Conservation (phyloP, 768 basidiomycete species). For the Collybiopsis luxurians region DNA sequence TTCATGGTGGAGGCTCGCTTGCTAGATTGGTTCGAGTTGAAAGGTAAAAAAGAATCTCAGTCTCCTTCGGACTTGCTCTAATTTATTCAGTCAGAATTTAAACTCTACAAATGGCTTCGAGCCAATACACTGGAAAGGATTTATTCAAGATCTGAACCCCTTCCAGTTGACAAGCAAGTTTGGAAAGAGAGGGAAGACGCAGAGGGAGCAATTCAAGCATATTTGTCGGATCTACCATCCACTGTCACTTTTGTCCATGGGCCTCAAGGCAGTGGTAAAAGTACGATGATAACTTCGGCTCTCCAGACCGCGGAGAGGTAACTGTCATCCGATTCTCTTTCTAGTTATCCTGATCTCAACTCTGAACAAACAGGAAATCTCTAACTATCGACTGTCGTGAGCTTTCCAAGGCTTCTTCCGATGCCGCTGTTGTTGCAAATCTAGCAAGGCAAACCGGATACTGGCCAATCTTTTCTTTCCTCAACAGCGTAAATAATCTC, state of each 20-base stretch:
- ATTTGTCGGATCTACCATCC: constrained; percentile 80
- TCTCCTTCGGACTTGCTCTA: not conserved
- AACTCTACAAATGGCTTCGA: constrained; percentile 74
- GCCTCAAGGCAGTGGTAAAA: constrained; percentile 82
- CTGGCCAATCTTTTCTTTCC: constrained; percentile 82
- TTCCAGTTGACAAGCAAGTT: constrained; percentile 34
- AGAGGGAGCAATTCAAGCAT: constrained; percentile 59
- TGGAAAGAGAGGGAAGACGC: constrained; percentile 90
- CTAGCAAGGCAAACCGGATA: constrained; percentile 86
- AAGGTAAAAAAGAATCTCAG: constrained; percentile 37
- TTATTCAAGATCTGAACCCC: constrained; percentile 1
- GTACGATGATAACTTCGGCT: constrained; percentile 50
- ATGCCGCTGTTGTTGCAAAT: constrained; percentile 60
- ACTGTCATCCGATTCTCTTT: constrained; percentile 8
- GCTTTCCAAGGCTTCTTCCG: constrained; percentile 67
- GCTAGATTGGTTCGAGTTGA: constrained; percentile 80
- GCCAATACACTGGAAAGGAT: constrained; percentile 56
- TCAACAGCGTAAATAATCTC: constrained; percentile 7
- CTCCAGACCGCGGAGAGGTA: constrained; percentile 55
- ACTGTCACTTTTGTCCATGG: constrained; percentile 79
- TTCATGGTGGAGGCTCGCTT: constrained; percentile 82
- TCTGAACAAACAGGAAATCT: constrained; percentile 44
- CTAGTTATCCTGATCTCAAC: not conserved
- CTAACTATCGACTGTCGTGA: constrained; percentile 84
- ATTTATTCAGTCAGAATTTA: constrained; percentile 49